These are phyloP conservation scores for Favolaschia claudopus DNA, from an alignment of 768 basidiomycete genomes.

Conservation along the genomic window DNA sequence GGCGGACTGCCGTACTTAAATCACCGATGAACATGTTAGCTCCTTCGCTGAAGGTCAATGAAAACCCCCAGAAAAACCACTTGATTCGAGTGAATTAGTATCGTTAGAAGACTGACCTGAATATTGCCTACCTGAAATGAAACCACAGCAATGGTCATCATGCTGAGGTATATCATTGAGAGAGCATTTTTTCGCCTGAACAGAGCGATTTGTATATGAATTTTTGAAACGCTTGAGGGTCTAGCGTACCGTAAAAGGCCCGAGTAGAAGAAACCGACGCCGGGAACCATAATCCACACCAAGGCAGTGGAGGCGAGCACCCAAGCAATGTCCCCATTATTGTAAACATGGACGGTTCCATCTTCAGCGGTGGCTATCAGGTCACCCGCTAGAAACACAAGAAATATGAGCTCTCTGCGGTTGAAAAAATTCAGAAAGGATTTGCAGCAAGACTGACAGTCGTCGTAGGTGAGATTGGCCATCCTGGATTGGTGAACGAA, in stretches of 20 bases:
- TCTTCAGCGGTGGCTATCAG: constrained; percentile 39
- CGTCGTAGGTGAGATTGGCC: constrained; percentile 42
- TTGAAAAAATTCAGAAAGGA: not conserved
- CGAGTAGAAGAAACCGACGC: constrained; percentile 89
- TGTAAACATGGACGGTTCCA: constrained; percentile 47
- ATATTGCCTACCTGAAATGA: constrained; percentile 82
- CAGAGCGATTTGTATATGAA: not conserved
- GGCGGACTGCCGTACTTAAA: constrained; percentile 50
- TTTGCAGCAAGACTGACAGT: constrained; percentile 29
- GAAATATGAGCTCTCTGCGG: not conserved
- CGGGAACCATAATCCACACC: constrained; percentile 87
- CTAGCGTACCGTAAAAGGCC: constrained; percentile 70
- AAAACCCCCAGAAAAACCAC: constrained; percentile 99
- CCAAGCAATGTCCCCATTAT: constrained; percentile 62
- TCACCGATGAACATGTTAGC: constrained; percentile 82
- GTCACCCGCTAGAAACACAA: constrained; percentile 42
- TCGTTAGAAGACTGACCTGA: not conserved
- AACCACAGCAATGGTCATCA: constrained; percentile 80
- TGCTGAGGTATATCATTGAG: constrained; percentile 89
- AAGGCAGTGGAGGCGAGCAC: constrained; percentile 78
- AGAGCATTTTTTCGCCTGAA: constrained; percentile 84
- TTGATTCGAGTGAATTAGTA: constrained; percentile 37
- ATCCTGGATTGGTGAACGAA: constrained; percentile 29
- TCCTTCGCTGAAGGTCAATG: constrained; percentile 86
- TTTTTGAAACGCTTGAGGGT: not conserved